A percentile compares a stretch with the other conserved stretches of the same genome.
Evolutionary conservation across 768 basidiomycete genomes (phyloP).

Genomic region (Russula abietina): DNA sequence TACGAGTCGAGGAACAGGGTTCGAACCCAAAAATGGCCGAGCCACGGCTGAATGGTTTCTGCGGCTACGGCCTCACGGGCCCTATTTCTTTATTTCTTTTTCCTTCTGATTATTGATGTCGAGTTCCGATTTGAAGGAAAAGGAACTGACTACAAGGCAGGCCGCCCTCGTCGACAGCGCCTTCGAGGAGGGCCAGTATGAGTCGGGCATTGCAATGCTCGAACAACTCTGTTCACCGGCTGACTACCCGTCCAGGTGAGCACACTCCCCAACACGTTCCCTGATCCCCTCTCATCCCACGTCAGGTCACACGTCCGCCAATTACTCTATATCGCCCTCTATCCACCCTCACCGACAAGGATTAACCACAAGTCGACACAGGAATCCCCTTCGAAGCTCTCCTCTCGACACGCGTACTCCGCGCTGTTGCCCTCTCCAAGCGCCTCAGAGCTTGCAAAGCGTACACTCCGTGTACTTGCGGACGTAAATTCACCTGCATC

Average conservation of each 20-base stretch:
- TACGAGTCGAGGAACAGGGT: slow-evolving; percentile 1
- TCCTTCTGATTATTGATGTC: neutral
- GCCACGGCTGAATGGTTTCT: neutral
- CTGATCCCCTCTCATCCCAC: neutral
- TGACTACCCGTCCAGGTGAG: slow-evolving; percentile 55
- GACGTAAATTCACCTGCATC: slow-evolving; percentile 20
- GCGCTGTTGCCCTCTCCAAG: slow-evolving; percentile 16
- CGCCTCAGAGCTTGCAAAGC: slow-evolving; percentile 19
- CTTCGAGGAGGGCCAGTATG: slow-evolving; percentile 73
- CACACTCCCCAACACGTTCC: slow-evolving; percentile 3
- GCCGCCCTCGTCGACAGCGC: slow-evolving; percentile 58
- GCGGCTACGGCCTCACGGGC: neutral
- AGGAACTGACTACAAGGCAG: slow-evolving; percentile 15
- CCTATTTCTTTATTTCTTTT: neutral
- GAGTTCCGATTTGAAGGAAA: slow-evolving; percentile 7
- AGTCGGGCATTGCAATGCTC: slow-evolving; percentile 56
- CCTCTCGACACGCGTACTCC: slow-evolving; percentile 22
- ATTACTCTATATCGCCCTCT: slow-evolving; percentile 25
- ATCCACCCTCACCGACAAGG: slow-evolving; percentile 14
- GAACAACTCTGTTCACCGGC: slow-evolving; percentile 55
- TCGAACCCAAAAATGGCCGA: slow-evolving; percentile 1
- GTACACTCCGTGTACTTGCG: slow-evolving; percentile 21
- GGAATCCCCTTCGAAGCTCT: slow-evolving; percentile 21
- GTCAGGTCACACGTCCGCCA: slow-evolving; percentile 24
- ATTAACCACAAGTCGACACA: slow-evolving; percentile 9